Percentiles rank a stretch among this genome's conserved stretches.
Conservation (phyloP, 202 grass and related monocot species). For the Cymbopogon flexuosus region DNA sequence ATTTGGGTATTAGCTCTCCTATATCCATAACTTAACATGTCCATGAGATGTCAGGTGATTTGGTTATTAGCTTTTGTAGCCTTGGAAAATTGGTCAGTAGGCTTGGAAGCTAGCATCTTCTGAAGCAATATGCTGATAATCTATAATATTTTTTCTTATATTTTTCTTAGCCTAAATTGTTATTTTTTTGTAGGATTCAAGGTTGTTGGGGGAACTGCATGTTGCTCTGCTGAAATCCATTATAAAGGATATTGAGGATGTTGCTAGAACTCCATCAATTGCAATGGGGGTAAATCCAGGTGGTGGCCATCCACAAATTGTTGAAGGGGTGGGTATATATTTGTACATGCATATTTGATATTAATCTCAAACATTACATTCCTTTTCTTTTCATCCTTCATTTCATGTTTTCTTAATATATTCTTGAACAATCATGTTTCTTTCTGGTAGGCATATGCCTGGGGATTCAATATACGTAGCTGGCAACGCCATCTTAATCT, state of each 20-base stretch:
- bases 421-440: constrained; percentile 11
- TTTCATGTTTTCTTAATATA: constrained; percentile 3
- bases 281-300: constrained; percentile 64
- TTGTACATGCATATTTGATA: constrained; percentile 4
- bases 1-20: not conserved
- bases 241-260: constrained; percentile 95
- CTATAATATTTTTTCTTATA: not conserved
- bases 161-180: constrained; percentile 1
- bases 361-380: constrained; percentile 21
- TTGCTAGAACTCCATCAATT: constrained; percentile 58
- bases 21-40: not conserved
- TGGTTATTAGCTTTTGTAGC: not conserved
- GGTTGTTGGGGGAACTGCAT: constrained; percentile 75
- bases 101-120: constrained; percentile 1
- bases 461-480: constrained; percentile 90
- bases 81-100: not conserved
- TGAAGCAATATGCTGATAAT: not conserved
- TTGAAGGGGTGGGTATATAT: constrained; percentile 67
- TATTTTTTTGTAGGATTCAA: constrained; percentile 69
- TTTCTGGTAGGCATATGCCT: constrained; percentile 74
- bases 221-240: constrained; percentile 82
- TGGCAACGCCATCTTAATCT: constrained; percentile 88
- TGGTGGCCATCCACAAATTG: constrained; percentile 83
- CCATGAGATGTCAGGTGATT: not conserved
- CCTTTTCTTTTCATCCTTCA: not conserved